Conservation (phyloP, 768 basidiomycete genomes). For the Mycena olivaceomarginata region DNA sequence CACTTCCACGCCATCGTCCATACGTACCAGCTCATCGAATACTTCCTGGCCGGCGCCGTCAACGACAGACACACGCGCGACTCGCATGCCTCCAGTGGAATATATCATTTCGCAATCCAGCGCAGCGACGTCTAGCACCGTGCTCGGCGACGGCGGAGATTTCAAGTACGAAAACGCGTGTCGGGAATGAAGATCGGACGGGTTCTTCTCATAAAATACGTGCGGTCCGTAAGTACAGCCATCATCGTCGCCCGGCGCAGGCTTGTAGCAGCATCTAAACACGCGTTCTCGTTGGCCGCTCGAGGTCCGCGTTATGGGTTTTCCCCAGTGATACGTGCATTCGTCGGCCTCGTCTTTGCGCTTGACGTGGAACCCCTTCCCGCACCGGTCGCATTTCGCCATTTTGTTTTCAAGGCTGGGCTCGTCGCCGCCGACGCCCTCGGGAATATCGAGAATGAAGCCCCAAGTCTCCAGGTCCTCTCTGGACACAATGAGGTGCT, state of each 20-base stretch:
- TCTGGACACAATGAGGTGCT: constrained; percentile 74
- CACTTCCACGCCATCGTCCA: constrained; percentile 88
- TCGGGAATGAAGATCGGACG: constrained; percentile 81
- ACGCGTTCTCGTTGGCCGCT: constrained; percentile 78
- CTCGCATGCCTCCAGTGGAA: constrained; percentile 93
- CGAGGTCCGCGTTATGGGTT: constrained; percentile 7
- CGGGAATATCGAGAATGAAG: constrained; percentile 83
- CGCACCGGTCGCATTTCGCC: constrained; percentile 88
- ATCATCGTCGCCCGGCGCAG: constrained; percentile 65
- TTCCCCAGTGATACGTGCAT: constrained; percentile 89
- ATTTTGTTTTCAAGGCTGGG: constrained; percentile 79
- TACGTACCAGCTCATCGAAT: constrained; percentile 88
- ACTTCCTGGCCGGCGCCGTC: constrained; percentile 84
- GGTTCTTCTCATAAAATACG: constrained; percentile 95
- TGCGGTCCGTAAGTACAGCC: constrained; percentile 91
- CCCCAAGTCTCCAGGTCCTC: constrained; percentile 80
- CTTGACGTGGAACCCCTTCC: constrained; percentile 80
- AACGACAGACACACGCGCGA: constrained; percentile 93
- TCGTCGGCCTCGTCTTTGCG: constrained; percentile 72
- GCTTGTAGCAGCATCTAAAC: constrained; percentile 88
- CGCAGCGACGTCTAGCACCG: constrained; percentile 85
- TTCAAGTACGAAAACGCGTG: constrained; percentile 79
- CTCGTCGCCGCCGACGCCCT: constrained; percentile 76
- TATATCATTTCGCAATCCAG: constrained; percentile 99
- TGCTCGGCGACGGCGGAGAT: constrained; percentile 48